These are phyloP conservation scores for Coemansia asiatica DNA, from an alignment of 192 early-diverging fungal genomes.

Conservation along the genomic window DNA sequence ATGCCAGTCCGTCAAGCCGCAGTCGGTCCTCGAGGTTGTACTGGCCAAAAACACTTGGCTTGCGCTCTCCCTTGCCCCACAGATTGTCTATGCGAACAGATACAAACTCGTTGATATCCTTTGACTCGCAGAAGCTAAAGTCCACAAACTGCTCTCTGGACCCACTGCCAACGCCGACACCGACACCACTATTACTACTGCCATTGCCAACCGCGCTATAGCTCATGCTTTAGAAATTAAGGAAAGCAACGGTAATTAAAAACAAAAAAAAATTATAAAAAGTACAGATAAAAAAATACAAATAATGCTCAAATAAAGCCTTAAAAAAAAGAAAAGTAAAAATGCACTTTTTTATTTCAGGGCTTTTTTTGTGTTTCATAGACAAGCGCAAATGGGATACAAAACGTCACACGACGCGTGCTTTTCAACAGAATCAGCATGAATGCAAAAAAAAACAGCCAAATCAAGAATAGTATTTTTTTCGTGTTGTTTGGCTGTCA, in stretches of 20 bases:
- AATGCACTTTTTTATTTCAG: too few species aligned
- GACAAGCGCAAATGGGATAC: slow-evolving; percentile 1
- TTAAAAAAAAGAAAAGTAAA: slow-evolving; percentile 1
- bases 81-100: slow-evolving; percentile 46
- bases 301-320: not conserved
- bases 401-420: not conserved
- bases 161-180: slow-evolving; percentile 1
- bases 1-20: slow-evolving; percentile 14
- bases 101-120: slow-evolving; percentile 49
- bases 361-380: not conserved
- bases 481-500: not conserved
- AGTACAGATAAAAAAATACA: slow-evolving; percentile 3
- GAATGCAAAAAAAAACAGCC: not conserved
- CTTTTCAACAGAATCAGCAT: not conserved
- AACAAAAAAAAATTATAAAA: not conserved
- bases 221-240: slow-evolving; percentile 21
- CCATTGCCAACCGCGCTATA: slow-evolving; percentile 27
- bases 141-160: slow-evolving; percentile 44
- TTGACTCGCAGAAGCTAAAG: slow-evolving; percentile 55
- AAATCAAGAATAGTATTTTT: not conserved
- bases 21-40: slow-evolving; percentile 34
- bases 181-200: too few species aligned
- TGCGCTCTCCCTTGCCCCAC: slow-evolving; percentile 36
- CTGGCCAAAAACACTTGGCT: not conserved
- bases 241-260: not conserved